Evolutionary conservation across 768 basidiomycete species (phyloP).

Genomic region (Glaciozyma martinii): DNA sequence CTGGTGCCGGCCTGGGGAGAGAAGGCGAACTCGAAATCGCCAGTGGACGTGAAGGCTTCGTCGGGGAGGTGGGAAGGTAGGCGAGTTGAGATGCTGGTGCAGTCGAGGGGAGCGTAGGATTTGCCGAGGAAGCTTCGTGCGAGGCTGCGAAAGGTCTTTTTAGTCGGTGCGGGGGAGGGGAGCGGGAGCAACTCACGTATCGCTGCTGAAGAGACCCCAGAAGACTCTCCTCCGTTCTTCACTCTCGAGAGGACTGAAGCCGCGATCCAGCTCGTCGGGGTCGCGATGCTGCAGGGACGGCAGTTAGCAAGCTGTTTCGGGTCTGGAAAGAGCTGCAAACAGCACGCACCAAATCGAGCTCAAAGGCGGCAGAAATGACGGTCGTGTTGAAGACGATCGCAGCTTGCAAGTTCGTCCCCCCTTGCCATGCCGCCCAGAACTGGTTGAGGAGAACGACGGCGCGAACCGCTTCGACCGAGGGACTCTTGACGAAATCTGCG

Average conservation of each 20-base stretch:
- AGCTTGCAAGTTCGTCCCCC: slow-evolving; percentile 4
- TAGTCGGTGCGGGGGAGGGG: not conserved
- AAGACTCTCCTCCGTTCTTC: slow-evolving; percentile 17
- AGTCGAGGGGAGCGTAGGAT: not conserved
- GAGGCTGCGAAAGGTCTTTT: not conserved
- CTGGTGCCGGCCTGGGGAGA: not conserved
- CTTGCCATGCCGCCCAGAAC: slow-evolving; percentile 6
- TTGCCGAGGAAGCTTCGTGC: slow-evolving; percentile 4
- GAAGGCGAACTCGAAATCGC: slow-evolving; percentile 6
- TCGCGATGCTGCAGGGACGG: slow-evolving; percentile 9
- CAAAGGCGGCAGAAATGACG: not conserved
- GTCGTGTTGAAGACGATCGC: not conserved
- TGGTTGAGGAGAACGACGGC: slow-evolving; percentile 12
- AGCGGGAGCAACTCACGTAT: slow-evolving; percentile 5
- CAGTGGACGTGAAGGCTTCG: slow-evolving; percentile 4
- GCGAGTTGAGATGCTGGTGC: slow-evolving; percentile 5
- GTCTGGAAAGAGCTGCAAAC: not conserved
- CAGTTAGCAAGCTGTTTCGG: not conserved
- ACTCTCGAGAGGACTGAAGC: slow-evolving; percentile 2
- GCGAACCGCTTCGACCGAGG: slow-evolving; percentile 10
- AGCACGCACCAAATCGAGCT: slow-evolving; percentile 6
- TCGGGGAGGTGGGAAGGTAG: slow-evolving; percentile 6
- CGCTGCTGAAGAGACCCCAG: slow-evolving; percentile 11
- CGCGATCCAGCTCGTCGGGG: slow-evolving; percentile 6
- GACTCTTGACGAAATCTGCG: slow-evolving; percentile 4